Percentiles rank a stretch among this genome's conserved stretches.
Evolutionary conservation across 1,139 yeast genomes (phyloP).

Genomic region (Pneumocystis carinii): DNA sequence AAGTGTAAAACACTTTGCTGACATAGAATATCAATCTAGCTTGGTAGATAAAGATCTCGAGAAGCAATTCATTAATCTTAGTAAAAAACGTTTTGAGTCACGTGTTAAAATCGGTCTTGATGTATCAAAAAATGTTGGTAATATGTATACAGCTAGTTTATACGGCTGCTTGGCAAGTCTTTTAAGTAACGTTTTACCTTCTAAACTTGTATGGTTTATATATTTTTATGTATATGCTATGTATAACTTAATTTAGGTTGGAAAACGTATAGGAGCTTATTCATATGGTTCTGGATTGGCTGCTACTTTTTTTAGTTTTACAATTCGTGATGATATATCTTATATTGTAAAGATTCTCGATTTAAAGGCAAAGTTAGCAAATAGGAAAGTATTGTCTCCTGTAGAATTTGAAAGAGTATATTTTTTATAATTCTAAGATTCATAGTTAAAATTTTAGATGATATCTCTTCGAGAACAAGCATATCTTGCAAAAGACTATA

Average conservation of each 20-base stretch:
- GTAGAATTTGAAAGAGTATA: constrained; percentile 50
- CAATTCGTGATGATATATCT: constrained; percentile 68
- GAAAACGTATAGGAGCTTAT: constrained; percentile 76
- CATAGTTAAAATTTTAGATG: constrained; percentile 37
- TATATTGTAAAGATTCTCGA: constrained; percentile 50
- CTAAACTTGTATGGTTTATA: constrained; percentile 40
- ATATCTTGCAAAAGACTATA: constrained; percentile 62
- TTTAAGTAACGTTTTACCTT: constrained; percentile 59
- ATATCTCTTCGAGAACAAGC: constrained; percentile 62
- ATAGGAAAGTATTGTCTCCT: constrained; percentile 58
- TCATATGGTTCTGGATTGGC: constrained; percentile 98
- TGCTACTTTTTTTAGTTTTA: constrained; percentile 67
- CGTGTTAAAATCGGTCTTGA: constrained; percentile 68
- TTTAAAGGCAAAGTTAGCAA: constrained; percentile 52
- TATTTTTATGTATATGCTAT: constrained; percentile 16
- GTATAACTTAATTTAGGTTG: constrained; percentile 2
- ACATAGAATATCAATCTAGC: constrained; percentile 59
- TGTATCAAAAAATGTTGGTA: constrained; percentile 95
- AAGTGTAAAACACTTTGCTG: constrained; percentile 33
- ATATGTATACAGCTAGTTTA: constrained; percentile 93
- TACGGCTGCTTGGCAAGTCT: constrained; percentile 79
- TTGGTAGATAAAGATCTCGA: constrained; percentile 69
- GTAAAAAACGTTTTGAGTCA: constrained; percentile 54
- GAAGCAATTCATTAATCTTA: constrained; percentile 65
- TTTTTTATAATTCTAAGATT: background rate